Evolutionary conservation across 768 basidiomycete genomes (phyloP).

Genomic region (Kwoniella bestiolae): DNA sequence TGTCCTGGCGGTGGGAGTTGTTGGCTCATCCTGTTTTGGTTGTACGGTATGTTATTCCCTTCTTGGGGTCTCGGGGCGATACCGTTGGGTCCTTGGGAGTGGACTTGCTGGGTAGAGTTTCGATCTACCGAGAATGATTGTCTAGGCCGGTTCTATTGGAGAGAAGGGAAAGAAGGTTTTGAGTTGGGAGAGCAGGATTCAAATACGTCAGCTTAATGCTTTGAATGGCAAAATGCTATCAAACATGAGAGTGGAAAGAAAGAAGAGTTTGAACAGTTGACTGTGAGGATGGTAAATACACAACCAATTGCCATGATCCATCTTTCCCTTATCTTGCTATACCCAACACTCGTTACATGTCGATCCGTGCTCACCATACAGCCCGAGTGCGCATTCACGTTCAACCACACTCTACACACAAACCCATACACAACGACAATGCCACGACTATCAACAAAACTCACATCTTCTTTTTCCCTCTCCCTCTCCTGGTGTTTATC

Average conservation of each 20-base stretch:
- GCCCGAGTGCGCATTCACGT: background rate
- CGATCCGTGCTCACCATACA: conserved; percentile 6
- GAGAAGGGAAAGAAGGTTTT: conserved; percentile 64
- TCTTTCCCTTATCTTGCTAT: conserved; percentile 3
- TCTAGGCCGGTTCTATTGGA: conserved; percentile 59
- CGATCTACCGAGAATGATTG: conserved; percentile 37
- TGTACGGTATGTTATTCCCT: conserved; percentile 8
- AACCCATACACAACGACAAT: background rate
- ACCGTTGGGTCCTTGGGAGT: background rate
- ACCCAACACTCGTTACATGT: background rate
- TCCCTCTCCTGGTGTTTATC: conserved; percentile 25
- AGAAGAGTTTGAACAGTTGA: too few species aligned
- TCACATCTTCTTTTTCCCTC: conserved; percentile 30
- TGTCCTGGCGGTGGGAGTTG: conserved; percentile 18
- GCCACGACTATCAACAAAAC: background rate
- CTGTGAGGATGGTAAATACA: background rate
- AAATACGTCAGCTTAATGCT: background rate
- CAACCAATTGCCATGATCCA: background rate
- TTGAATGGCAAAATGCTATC: too few species aligned
- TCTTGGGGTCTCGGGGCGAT: background rate
- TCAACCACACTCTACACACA: background rate
- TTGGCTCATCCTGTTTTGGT: conserved; percentile 24
- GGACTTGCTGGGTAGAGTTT: conserved; percentile 12
- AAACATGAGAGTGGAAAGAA: too few species aligned
- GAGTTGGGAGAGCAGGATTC: background rate